Evolutionary conservation across 768 basidiomycete genomes (phyloP).

Genomic region (Lactifluus hygrophoroides): DNA sequence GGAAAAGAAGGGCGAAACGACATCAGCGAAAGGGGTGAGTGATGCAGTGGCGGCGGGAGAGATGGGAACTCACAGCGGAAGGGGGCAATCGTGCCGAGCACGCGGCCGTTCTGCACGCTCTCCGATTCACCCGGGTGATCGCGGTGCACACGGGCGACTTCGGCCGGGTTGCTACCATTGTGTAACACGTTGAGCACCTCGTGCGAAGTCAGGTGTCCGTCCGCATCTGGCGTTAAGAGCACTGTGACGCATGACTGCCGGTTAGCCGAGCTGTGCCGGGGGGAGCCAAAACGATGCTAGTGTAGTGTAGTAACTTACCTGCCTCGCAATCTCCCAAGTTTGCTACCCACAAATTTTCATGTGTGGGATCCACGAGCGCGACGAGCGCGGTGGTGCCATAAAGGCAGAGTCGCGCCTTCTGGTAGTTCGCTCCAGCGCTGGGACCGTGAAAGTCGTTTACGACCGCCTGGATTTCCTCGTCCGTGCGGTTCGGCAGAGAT

Average conservation of each 20-base stretch:
- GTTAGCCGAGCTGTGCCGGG: background rate
- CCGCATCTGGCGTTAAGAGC: constrained; percentile 38
- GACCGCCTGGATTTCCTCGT: constrained; percentile 47
- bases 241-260: constrained; percentile 12
- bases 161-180: constrained; percentile 60
- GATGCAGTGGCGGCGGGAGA: background rate
- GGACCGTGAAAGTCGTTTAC: constrained; percentile 58
- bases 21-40: background rate
- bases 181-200: constrained; percentile 56
- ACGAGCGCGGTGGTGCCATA: constrained; percentile 78
- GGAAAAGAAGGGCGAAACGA: too few species aligned
- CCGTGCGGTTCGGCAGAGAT: constrained; percentile 34
- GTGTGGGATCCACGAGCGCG: constrained; percentile 61
- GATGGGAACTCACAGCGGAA: constrained; percentile 51
- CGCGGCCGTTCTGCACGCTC: constrained; percentile 56
- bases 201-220: constrained; percentile 43
- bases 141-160: constrained; percentile 51
- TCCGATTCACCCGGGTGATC: constrained; percentile 67
- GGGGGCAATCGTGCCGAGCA: constrained; percentile 72
- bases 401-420: constrained; percentile 65
- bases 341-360: constrained; percentile 70
- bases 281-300: too few species aligned
- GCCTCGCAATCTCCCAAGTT: constrained; percentile 80
- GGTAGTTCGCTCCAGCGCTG: constrained; percentile 45
- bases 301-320: too few species aligned